Conservation (phyloP, 257 asterid genomes). For the Phtheirospermum japonicum region DNA sequence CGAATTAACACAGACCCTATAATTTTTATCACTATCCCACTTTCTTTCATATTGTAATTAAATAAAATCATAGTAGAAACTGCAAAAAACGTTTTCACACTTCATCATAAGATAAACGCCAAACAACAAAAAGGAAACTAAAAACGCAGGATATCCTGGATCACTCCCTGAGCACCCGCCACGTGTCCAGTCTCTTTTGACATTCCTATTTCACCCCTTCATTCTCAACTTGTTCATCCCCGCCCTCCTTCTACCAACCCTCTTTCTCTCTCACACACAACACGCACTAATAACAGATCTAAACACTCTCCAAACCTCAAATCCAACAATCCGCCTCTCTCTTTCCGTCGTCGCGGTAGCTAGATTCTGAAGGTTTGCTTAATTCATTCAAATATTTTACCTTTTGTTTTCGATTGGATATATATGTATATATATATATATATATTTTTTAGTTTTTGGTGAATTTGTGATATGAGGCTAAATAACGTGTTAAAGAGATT, state of each 20-base stretch:
- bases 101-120: too few species aligned
- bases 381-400: conserved; percentile 17
- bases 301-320: conserved; percentile 1
- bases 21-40: too few species aligned
- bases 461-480: conserved; percentile 28
- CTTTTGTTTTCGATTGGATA: background rate
- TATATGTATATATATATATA: background rate
- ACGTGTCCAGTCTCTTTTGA: background rate
- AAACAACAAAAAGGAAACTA: too few species aligned
- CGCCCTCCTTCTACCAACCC: conserved; percentile 30
- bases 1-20: too few species aligned
- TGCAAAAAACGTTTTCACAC: too few species aligned
- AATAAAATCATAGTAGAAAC: too few species aligned
- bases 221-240: conserved; percentile 37
- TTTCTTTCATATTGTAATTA: too few species aligned
- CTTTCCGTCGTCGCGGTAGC: background rate
- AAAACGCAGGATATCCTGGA: too few species aligned
- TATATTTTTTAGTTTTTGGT: background rate
- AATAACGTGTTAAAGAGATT: conserved; percentile 6
- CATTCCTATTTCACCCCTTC: conserved; percentile 42
- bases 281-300: conserved; percentile 32
- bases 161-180: too few species aligned
- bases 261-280: too few species aligned
- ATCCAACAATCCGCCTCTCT: background rate
- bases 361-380: conserved; percentile 37